Conservation (phyloP, 805 yeast genomes). For the Starmerella floris region DNA sequence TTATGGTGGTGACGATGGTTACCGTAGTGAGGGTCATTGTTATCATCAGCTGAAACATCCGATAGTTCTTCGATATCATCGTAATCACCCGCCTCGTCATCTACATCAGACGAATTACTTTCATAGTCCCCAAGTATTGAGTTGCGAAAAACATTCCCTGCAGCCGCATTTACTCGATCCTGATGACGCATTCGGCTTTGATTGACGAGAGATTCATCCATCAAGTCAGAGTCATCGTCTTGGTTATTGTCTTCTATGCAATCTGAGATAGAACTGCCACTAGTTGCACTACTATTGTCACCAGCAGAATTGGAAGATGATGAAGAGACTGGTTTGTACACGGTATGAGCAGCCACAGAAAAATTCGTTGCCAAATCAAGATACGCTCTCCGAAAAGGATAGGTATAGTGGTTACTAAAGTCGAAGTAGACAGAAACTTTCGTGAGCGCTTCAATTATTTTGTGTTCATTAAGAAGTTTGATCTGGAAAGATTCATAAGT, state of each 20-base stretch:
- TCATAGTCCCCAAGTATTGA: slow-evolving; percentile 94
- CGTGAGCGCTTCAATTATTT: background rate
- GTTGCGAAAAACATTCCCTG: slow-evolving; percentile 50
- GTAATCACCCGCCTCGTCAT: slow-evolving; percentile 26
- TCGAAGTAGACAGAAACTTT: background rate
- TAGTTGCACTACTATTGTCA: too few species aligned
- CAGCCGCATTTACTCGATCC: background rate
- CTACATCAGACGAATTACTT: slow-evolving; percentile 31
- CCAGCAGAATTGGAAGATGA: background rate
- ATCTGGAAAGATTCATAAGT: background rate
- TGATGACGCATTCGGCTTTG: background rate
- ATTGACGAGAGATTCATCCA: background rate
- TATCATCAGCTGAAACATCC: slow-evolving; percentile 19
- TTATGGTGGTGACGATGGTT: background rate
- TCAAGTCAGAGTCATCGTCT: background rate
- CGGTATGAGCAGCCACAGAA: background rate
- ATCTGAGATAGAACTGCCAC: too few species aligned
- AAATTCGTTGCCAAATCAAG: background rate
- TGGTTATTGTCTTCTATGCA: background rate
- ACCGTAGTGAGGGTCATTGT: background rate
- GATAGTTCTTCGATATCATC: slow-evolving; percentile 19
- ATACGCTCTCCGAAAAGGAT: background rate
- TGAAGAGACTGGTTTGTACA: background rate
- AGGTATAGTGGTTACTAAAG: background rate
- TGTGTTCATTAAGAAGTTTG: background rate